Evolutionary conservation across 1,139 yeast genomes (phyloP), one percentile per base, ranked within the genome.

Genomic region (Geotrichum reessii): DNA sequence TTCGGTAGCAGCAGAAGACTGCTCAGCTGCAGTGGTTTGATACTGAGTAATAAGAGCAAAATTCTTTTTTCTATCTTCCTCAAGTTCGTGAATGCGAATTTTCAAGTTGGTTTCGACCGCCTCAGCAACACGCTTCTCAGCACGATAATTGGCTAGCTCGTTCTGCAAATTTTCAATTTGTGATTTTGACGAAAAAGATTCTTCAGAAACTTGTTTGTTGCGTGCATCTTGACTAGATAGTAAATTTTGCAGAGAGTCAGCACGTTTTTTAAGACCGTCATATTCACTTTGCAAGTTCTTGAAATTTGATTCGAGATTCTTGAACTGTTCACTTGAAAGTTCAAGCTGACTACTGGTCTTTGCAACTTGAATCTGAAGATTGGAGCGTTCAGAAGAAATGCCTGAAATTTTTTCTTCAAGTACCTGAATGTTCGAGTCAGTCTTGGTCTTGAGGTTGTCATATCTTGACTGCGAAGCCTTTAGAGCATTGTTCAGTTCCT

Each of bases 41-140:
- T 87, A 74, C 65, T 81, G 86, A 22, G 80, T 71, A 14, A 87
- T 78, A 62, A 85, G 75, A 5, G 81, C 80, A 63, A 79, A 84
- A 52, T 89, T 75, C 57, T 83, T 80, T 11, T 78, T 72, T 66
- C 84, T 84, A 66, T 89, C 96, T 8, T 77, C 77, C 55, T 78
- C 74, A 60, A 87, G 74, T 46, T 77, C 80, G 3, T 75, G 73
- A 54, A 83, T 77, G 61, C 87, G 92, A 27, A 74, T 74, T 40
- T 79, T 73, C 55, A 87, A 71, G 14, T 86, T 76, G 19, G 73
- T 70, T 62, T 84, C 85, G 44, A 81, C 69, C 0, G 82, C 68
- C 53, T 75, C 72, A 75, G 82, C 76, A 53, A 84, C 68, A 1
- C 77, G 73, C 61, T 78, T 81, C 65, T 87, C 95, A 1, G 85